phyloP scores from a whole-genome alignment of 495 filamentous ascomycete genomes.

The Talaromyces adpressus region DNA sequence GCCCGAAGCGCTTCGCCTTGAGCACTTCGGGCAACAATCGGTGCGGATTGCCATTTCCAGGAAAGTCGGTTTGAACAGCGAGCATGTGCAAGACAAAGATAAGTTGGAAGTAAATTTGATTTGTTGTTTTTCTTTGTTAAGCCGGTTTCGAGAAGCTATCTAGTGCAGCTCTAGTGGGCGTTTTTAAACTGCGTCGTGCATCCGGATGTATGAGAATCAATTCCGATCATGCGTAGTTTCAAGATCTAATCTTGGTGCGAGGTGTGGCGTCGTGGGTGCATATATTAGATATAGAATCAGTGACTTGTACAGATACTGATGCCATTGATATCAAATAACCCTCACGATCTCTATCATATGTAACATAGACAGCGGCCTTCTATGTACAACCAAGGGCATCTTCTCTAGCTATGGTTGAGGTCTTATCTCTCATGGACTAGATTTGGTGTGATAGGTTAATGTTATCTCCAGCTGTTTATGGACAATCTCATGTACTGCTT shows the following conservation, averaged over 20 bases:
- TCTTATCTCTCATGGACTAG: not conserved
- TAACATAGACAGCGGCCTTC: not conserved
- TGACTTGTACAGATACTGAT: not conserved
- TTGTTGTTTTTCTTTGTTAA: not conserved
- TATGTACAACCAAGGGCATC: no score
- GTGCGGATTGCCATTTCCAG: not conserved
- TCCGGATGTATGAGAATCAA: not conserved
- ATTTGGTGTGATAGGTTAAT: not conserved
- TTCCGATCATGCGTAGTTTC: not conserved
- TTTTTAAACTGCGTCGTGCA: not conserved
- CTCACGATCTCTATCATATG: not conserved
- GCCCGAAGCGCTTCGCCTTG: constrained; percentile 5
- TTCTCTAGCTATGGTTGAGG: not conserved
- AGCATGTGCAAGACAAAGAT: not conserved
- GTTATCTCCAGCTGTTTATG: not conserved
- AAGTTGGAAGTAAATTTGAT: not conserved
- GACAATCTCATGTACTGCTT: no score
- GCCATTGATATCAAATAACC: not conserved
- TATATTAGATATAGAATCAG: not conserved
- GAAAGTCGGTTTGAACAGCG: not conserved
- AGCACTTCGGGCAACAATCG: not conserved
- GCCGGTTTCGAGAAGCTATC: not conserved
- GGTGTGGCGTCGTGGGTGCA: not conserved
- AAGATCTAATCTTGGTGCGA: not conserved
- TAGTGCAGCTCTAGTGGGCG: not conserved